phyloP scores from a whole-genome alignment of 371 early-diverging fungal genomes.

The Massospora cicadina region DNA sequence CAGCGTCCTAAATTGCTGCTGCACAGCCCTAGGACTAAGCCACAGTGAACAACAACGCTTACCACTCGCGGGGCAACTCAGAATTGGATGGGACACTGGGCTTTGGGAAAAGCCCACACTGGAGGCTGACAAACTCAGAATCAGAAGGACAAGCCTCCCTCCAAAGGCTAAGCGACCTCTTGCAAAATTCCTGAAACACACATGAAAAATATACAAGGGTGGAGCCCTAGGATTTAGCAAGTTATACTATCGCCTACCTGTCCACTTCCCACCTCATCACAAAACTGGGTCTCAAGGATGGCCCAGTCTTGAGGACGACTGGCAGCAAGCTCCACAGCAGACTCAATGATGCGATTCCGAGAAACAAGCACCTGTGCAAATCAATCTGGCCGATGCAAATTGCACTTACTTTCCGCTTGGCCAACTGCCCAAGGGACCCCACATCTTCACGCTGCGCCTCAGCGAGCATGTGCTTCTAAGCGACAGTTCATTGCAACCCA shows the following conservation, averaged over 20 bases:
- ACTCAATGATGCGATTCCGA: conserved; percentile 53
- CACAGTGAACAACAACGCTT: neutral
- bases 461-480: neutral
- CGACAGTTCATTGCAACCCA: neutral
- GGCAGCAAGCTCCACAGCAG: conserved; percentile 60
- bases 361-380: conserved; percentile 28
- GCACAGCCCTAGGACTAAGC: conserved; percentile 16
- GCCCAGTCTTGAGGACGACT: conserved; percentile 38
- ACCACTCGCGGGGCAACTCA: neutral
- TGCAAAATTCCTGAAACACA: conserved; percentile 55
- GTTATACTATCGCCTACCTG: neutral
- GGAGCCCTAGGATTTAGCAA: conserved; percentile 38
- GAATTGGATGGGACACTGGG: conserved; percentile 21
- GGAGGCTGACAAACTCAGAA: conserved; percentile 22
- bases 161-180: conserved; percentile 36
- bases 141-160: conserved; percentile 21
- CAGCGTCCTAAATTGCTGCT: conserved; percentile 37
- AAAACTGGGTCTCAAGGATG: conserved; percentile 77
- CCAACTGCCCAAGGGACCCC: conserved; percentile 37
- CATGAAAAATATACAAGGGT: conserved; percentile 82
- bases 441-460: conserved; percentile 15
- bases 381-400: neutral
- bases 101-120: conserved; percentile 57
- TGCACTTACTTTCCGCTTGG: conserved; percentile 46
- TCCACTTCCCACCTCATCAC: conserved; percentile 87